Conservation (phyloP, 2,329 filamentous ascomycete genomes). For the Fusarium dimerum region DNA sequence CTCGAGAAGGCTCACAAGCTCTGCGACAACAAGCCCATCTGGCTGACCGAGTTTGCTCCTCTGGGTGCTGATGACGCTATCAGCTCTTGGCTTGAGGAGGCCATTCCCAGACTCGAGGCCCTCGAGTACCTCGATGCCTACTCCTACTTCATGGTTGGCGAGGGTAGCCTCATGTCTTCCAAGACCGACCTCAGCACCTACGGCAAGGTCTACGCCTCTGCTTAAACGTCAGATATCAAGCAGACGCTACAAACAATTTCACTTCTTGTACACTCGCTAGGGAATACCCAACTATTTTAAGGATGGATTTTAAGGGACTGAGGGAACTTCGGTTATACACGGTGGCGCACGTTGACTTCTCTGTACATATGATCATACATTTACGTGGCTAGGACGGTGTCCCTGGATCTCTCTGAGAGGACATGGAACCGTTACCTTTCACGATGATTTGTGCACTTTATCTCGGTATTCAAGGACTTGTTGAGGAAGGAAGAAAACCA, state of each 20-base stretch:
- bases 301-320: constrained; percentile 22
- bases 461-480: constrained; percentile 11
- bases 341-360: constrained; percentile 28
- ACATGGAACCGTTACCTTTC: constrained; percentile 3
- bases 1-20: constrained; percentile 46
- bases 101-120: constrained; percentile 50
- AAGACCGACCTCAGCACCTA: constrained; percentile 43
- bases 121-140: constrained; percentile 55
- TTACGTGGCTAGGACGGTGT: constrained; percentile 15
- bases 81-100: constrained; percentile 49
- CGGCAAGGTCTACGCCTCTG: constrained; percentile 52
- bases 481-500: constrained; percentile 13
- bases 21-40: constrained; percentile 52
- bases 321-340: constrained; percentile 22
- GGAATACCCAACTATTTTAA: constrained; percentile 33
- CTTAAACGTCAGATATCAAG: constrained; percentile 22
- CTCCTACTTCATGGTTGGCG: constrained; percentile 57
- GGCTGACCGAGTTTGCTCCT: constrained; percentile 66
- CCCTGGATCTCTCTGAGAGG: background rate
- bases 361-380: constrained; percentile 34
- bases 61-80: constrained; percentile 42
- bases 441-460: constrained; percentile 13
- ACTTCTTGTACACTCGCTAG: constrained; percentile 42
- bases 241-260: constrained; percentile 19
- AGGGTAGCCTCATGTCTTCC: constrained; percentile 44